Evolutionary conservation across 1,139 yeast species (phyloP).

Genomic region (Debaryomycetaceae sp.): DNA sequence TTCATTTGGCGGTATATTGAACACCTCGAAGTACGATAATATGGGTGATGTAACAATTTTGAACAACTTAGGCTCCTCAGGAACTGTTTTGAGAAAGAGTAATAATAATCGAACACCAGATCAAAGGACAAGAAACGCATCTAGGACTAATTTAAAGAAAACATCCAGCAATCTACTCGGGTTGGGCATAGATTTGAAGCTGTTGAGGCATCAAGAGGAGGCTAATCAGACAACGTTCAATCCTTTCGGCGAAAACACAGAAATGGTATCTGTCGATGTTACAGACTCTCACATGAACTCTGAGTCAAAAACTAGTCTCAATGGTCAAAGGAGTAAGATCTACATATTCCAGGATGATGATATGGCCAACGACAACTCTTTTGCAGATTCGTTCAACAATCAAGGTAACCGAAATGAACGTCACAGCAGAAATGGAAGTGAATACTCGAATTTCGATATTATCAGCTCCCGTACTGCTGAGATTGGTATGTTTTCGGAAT

Average conservation of each 20-base stretch:
- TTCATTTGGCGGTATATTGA: slow-evolving; percentile 39
- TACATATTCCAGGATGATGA: slow-evolving; percentile 5
- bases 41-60: slow-evolving; percentile 27
- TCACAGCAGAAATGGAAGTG: slow-evolving; percentile 9
- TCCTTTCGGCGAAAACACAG: slow-evolving; percentile 5
- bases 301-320: not conserved
- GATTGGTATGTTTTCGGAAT: slow-evolving; percentile 22
- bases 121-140: slow-evolving; percentile 6
- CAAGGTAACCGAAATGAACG: slow-evolving; percentile 7
- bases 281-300: slow-evolving; percentile 10
- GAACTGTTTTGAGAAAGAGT: slow-evolving; percentile 28
- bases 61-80: slow-evolving; percentile 24
- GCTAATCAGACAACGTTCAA: not conserved
- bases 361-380: slow-evolving; percentile 19
- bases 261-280: slow-evolving; percentile 22
- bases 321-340: not conserved
- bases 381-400: slow-evolving; percentile 6
- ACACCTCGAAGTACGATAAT: slow-evolving; percentile 19
- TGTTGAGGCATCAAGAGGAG: slow-evolving; percentile 1
- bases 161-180: slow-evolving; percentile 27
- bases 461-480: slow-evolving; percentile 32
- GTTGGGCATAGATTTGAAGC: slow-evolving; percentile 24
- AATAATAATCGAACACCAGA: slow-evolving; percentile 7
- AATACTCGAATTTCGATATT: slow-evolving; percentile 28
- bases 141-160: slow-evolving; percentile 17